Evolutionary conservation across 2,329 filamentous ascomycete genomes (phyloP).

Genomic region (Blastomyces parvus): DNA sequence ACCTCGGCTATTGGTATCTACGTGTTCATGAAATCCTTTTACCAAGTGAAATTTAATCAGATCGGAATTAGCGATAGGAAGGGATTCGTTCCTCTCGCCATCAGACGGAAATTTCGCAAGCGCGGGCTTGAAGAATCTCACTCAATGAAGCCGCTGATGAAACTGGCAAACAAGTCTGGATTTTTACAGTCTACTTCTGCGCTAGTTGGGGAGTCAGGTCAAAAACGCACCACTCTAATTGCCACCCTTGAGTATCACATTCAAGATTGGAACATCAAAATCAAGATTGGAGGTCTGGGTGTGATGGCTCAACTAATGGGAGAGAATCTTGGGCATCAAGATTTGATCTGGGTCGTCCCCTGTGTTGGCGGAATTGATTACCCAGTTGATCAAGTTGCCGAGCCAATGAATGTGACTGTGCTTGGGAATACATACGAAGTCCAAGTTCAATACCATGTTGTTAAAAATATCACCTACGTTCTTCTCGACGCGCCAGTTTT

Average conservation of each 20-base stretch:
- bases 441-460: slow-evolving; percentile 53
- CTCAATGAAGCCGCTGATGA: slow-evolving; percentile 27
- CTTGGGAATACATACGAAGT: slow-evolving; percentile 53
- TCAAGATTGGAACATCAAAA: slow-evolving; percentile 59
- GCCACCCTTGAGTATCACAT: slow-evolving; percentile 66
- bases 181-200: slow-evolving; percentile 31
- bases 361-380: slow-evolving; percentile 57
- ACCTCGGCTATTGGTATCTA: slow-evolving; percentile 44
- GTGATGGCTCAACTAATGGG: slow-evolving; percentile 64
- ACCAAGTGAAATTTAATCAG: slow-evolving; percentile 55
- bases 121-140: slow-evolving; percentile 21
- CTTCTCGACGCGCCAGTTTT: slow-evolving; percentile 59
- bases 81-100: slow-evolving; percentile 28
- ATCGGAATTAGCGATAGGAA: slow-evolving; percentile 46
- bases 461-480: slow-evolving; percentile 59
- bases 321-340: slow-evolving; percentile 54
- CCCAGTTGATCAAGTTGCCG: slow-evolving; percentile 48
- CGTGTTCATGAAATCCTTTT: slow-evolving; percentile 53
- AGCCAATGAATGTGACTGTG: slow-evolving; percentile 54
- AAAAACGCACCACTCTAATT: slow-evolving; percentile 51
- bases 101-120: slow-evolving; percentile 29
- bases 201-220: slow-evolving; percentile 26
- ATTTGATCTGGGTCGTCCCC: slow-evolving; percentile 57
- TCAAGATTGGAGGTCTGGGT: slow-evolving; percentile 61
- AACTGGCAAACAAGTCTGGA: slow-evolving; percentile 28